Conservation (phyloP, 2,329 filamentous ascomycete species). For the Phyllosticta ampelicida region DNA sequence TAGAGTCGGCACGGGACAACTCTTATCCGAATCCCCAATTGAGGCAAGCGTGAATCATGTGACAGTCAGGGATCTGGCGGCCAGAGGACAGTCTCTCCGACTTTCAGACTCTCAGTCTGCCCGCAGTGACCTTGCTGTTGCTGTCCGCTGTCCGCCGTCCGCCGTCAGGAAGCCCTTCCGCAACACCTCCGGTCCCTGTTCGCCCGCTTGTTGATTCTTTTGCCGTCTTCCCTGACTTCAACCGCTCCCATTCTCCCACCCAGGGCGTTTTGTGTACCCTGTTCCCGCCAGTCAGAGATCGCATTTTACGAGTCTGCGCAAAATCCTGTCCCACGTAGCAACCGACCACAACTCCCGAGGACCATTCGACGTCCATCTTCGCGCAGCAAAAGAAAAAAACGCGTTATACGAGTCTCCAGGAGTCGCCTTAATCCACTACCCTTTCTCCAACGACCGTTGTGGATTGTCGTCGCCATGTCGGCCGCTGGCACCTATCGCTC, state of each 20-base stretch:
- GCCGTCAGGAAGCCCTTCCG: neutral
- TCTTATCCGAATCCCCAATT: neutral
- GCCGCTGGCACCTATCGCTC: constrained; percentile 56
- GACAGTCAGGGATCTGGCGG: neutral
- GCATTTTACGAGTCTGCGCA: neutral
- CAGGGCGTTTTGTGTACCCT: neutral
- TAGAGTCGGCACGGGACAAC: neutral
- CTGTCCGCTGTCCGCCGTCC: neutral
- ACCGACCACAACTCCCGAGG: neutral
- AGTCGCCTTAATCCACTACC: neutral
- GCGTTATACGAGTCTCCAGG: neutral
- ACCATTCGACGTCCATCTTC: neutral
- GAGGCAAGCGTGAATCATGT: neutral
- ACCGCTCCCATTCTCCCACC: neutral
- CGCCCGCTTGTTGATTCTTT: neutral
- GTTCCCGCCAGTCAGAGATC: neutral
- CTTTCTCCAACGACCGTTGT: neutral
- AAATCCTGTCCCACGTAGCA: constrained; percentile 3
- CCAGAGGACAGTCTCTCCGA: too few relatives aligned
- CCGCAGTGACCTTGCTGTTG: neutral
- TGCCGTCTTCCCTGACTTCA: neutral
- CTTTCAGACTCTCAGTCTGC: neutral
- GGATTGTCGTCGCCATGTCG: constrained; percentile 38
- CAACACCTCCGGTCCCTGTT: neutral
- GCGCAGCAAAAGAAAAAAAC: constrained; percentile 1